phyloP scores from a whole-genome alignment of 495 filamentous ascomycete genomes.

The Lasiosphaeria miniovina region DNA sequence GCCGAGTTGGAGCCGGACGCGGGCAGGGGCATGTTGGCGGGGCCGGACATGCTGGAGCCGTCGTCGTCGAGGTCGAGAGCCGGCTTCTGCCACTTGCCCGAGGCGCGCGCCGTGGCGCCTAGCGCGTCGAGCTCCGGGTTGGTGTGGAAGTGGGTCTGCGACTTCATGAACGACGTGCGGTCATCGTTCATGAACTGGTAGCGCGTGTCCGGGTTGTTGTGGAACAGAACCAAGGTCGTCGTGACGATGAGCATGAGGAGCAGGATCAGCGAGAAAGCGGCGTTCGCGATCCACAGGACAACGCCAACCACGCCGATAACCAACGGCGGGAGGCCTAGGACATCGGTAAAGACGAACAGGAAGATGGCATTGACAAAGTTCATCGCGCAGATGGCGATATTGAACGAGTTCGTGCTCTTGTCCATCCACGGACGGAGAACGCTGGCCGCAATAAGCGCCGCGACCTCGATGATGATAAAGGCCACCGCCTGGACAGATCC shows the following conservation, averaged over 20 bases:
- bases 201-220: constrained; percentile 92
- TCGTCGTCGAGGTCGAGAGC: constrained; percentile 73
- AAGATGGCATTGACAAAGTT: constrained; percentile 92
- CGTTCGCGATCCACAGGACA: constrained; percentile 89
- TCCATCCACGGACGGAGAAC: constrained; percentile 96
- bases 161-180: constrained; percentile 97
- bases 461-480: constrained; percentile 81
- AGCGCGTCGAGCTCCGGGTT: constrained; percentile 87
- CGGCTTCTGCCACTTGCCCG: constrained; percentile 63
- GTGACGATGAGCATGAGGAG: constrained; percentile 85
- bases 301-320: constrained; percentile 94
- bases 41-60: constrained; percentile 55
- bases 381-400: constrained; percentile 84
- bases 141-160: constrained; percentile 74
- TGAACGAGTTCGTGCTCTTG: constrained; percentile 97
- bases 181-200: constrained; percentile 98
- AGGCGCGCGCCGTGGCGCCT: constrained; percentile 86
- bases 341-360: constrained; percentile 75
- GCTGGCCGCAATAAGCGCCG: constrained; percentile 70
- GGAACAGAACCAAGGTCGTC: constrained; percentile 75
- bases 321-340: constrained; percentile 79
- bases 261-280: constrained; percentile 79
- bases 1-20: constrained; percentile 15
- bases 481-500: constrained; percentile 82
- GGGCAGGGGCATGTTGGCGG: constrained; percentile 36